These are phyloP conservation scores for Phallus indusiatus DNA, from an alignment of 768 basidiomycete species.

Conservation along the genomic window DNA sequence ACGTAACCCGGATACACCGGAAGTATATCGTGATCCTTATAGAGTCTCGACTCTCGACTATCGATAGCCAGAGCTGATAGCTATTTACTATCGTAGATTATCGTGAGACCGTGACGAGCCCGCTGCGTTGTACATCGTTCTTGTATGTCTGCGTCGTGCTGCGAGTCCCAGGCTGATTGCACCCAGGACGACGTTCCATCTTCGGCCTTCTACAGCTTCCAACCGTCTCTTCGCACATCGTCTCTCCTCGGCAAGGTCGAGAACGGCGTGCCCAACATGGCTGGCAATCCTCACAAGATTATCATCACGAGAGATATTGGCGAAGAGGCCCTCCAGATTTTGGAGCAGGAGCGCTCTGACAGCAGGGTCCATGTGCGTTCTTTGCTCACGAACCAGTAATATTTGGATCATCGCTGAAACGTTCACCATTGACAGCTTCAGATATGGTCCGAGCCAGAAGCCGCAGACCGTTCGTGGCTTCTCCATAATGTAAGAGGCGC, in stretches of 20 bases:
- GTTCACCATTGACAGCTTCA: slow-evolving; percentile 1
- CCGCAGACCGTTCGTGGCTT: slow-evolving; percentile 52
- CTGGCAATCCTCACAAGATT: not conserved
- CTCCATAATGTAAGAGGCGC: slow-evolving; percentile 63
- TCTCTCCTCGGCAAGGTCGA: not conserved
- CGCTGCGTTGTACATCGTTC: not conserved
- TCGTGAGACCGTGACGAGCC: too few species aligned
- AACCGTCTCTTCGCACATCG: not conserved
- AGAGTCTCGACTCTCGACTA: too few species aligned
- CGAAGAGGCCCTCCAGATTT: slow-evolving; percentile 4
- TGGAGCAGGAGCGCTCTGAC: slow-evolving; percentile 5
- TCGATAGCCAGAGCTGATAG: too few species aligned
- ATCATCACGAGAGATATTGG: slow-evolving; percentile 6
- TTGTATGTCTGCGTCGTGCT: not conserved
- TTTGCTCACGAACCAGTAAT: too few species aligned
- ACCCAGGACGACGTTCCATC: not conserved
- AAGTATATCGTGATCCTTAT: too few species aligned
- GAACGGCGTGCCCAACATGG: not conserved
- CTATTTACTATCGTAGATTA: too few species aligned
- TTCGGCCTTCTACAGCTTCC: not conserved
- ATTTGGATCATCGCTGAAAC: too few species aligned
- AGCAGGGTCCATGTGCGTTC: slow-evolving; percentile 1
- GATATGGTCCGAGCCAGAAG: slow-evolving; percentile 3
- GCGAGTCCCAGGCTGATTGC: not conserved
- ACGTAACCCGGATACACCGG: too few species aligned